Percentiles rank a stretch among this genome's conserved stretches.
Evolutionary conservation across 805 yeast genomes (phyloP).

Genomic region (Starmerella geochares): DNA sequence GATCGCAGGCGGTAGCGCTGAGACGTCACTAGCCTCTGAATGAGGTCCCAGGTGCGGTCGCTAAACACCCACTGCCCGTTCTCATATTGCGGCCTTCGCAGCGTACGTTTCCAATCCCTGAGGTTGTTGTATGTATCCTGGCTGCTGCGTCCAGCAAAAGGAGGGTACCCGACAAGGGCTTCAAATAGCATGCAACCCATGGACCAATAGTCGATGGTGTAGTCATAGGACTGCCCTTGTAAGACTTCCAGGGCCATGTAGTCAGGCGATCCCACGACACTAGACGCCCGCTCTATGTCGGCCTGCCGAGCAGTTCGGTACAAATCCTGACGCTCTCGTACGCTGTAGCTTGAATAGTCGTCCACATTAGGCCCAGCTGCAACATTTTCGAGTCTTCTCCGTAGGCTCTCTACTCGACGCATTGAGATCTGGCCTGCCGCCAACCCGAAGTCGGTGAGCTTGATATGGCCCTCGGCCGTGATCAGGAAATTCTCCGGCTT

Average conservation of each 20-base stretch:
- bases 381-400: slow-evolving; percentile 40
- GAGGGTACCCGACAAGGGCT: slow-evolving; percentile 93
- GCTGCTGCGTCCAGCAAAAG: slow-evolving; percentile 85
- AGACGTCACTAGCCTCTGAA: slow-evolving; percentile 67
- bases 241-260: slow-evolving; percentile 97
- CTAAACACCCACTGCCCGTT: slow-evolving; percentile 88
- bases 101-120: slow-evolving; percentile 81
- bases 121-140: slow-evolving; percentile 92
- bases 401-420: slow-evolving; percentile 89
- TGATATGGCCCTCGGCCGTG: slow-evolving; percentile 83
- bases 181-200: slow-evolving; percentile 95
- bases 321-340: slow-evolving; percentile 76
- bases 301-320: slow-evolving; percentile 62
- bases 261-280: slow-evolving; percentile 97
- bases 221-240: slow-evolving; percentile 87
- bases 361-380: slow-evolving; percentile 27
- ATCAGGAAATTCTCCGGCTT: slow-evolving; percentile 91
- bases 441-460: slow-evolving; percentile 89
- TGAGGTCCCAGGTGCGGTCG: slow-evolving; percentile 90
- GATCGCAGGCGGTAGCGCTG: slow-evolving; percentile 65
- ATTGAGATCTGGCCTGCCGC: slow-evolving; percentile 94
- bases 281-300: slow-evolving; percentile 80
- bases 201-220: slow-evolving; percentile 98
- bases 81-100: slow-evolving; percentile 81
- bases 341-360: slow-evolving; percentile 46